A percentile compares a stretch with the other conserved stretches of the same genome.
These are phyloP conservation scores for Leishmania tropica DNA, from an alignment of 208 protist species.

Conservation along the genomic window DNA sequence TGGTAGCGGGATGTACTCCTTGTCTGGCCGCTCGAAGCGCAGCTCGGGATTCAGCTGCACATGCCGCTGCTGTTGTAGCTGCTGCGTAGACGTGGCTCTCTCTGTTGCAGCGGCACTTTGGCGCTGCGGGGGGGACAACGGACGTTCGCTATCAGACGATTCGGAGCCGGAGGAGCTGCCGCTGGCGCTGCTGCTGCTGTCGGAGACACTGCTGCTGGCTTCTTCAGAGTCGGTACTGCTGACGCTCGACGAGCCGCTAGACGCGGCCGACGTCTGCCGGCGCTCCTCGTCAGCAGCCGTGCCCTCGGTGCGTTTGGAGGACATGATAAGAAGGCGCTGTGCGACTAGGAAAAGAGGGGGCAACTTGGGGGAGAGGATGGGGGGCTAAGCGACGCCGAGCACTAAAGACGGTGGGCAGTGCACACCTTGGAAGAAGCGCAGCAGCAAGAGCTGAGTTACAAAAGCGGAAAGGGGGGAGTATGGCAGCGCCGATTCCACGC, in stretches of 20 bases:
- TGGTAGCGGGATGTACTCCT: slow-evolving; percentile 72
- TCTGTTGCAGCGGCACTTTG: slow-evolving; percentile 7
- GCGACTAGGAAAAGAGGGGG: neutral
- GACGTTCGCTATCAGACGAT: slow-evolving; percentile 19
- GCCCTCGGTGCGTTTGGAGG: neutral
- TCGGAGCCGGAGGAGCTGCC: slow-evolving; percentile 5
- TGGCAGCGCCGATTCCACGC: neutral
- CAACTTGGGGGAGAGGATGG: neutral
- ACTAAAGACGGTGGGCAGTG: neutral
- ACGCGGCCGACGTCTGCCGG: neutral
- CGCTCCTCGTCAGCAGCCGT: neutral
- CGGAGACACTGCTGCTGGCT: slow-evolving; percentile 18
- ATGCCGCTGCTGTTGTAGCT: slow-evolving; percentile 9
- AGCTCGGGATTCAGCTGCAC: slow-evolving; percentile 70
- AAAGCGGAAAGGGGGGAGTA: neutral
- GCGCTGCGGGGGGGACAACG: neutral
- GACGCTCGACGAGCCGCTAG: slow-evolving; percentile 30
- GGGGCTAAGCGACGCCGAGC: neutral
- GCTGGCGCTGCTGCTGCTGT: slow-evolving; percentile 27
- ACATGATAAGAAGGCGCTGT: neutral
- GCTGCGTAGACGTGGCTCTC: slow-evolving; percentile 1
- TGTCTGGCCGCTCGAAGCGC: slow-evolving; percentile 67
- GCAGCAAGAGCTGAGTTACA: neutral
- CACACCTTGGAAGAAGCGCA: slow-evolving; percentile 7
- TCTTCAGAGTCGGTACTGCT: slow-evolving; percentile 31